Evolutionary conservation across 495 filamentous ascomycete species (phyloP).

Genomic region (Penicillium tannophilum): DNA sequence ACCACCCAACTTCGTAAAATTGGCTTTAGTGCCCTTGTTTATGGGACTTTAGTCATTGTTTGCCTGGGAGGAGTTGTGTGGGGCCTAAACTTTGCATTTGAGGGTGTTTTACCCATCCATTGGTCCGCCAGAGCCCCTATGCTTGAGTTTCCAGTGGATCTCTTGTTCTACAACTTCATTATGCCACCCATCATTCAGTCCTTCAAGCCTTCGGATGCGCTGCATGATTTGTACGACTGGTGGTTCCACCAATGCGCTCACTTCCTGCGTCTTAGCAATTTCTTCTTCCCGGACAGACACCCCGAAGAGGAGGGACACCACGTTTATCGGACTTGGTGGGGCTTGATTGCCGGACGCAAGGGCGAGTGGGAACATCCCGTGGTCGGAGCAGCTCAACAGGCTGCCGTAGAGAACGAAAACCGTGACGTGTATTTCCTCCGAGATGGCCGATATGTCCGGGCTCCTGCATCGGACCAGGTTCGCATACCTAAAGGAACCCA

Average conservation of each 20-base stretch:
- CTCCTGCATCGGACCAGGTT: slow-evolving; percentile 89
- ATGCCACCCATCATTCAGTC: slow-evolving; percentile 82
- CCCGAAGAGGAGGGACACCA: slow-evolving; percentile 80
- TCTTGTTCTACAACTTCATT: slow-evolving; percentile 95
- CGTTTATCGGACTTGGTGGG: slow-evolving; percentile 57
- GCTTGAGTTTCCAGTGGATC: slow-evolving; percentile 90
- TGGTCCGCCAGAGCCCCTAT: slow-evolving; percentile 90
- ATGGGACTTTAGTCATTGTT: slow-evolving; percentile 87
- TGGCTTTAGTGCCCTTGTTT: slow-evolving; percentile 91
- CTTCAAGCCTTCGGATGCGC: slow-evolving; percentile 78
- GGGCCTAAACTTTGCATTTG: slow-evolving; percentile 69
- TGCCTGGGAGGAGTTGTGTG: slow-evolving; percentile 96
- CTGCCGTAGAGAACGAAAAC: slow-evolving; percentile 37
- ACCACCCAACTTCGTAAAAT: slow-evolving; percentile 95
- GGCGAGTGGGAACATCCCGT: slow-evolving; percentile 54
- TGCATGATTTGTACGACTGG: slow-evolving; percentile 88
- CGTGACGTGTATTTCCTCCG: slow-evolving; percentile 57
- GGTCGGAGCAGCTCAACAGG: slow-evolving; percentile 37
- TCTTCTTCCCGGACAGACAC: slow-evolving; percentile 83
- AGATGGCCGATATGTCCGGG: slow-evolving; percentile 84
- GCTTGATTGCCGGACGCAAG: slow-evolving; percentile 46
- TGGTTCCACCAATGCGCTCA: slow-evolving; percentile 92
- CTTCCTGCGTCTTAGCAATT: slow-evolving; percentile 78
- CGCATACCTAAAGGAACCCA: slow-evolving; percentile 80
- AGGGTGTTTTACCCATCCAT: slow-evolving; percentile 80